These are phyloP conservation scores for Rhodotorula toruloides DNA, from an alignment of 768 basidiomycete species.

Conservation along the genomic window DNA sequence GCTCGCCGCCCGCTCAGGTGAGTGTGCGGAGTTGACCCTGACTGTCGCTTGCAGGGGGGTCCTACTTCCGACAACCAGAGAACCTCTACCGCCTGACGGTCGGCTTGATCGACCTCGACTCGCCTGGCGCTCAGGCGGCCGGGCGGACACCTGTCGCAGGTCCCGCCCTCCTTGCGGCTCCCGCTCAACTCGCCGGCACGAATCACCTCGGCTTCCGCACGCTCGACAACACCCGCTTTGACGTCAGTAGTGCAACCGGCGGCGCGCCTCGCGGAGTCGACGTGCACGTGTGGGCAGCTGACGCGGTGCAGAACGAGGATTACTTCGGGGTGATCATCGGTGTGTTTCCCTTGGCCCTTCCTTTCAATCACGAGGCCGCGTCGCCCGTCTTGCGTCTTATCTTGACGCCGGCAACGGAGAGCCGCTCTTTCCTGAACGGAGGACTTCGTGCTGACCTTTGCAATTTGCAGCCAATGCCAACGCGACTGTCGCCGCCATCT, in stretches of 20 bases:
- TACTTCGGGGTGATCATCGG: conserved; percentile 28
- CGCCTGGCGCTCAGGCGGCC: conserved; percentile 32
- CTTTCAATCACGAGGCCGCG: no score
- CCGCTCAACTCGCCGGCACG: not conserved
- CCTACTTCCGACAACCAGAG: conserved; percentile 45
- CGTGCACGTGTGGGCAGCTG: conserved; percentile 20
- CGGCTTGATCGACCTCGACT: conserved; percentile 46
- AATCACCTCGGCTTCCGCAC: conserved; percentile 15
- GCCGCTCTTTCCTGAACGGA: not conserved
- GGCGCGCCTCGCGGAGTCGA: not conserved
- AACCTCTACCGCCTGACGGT: conserved; percentile 43
- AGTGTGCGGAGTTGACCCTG: not conserved
- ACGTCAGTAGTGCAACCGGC: conserved; percentile 16
- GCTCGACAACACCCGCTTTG: conserved; percentile 18
- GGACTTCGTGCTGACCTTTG: not conserved
- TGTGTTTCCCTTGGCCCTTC: not conserved
- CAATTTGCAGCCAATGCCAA: conserved; percentile 19
- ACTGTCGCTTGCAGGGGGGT: conserved; percentile 30
- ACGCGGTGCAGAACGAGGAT: conserved; percentile 14
- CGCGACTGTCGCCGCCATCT: conserved; percentile 9
- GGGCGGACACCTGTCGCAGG: conserved; percentile 44
- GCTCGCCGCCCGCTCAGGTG: not conserved
- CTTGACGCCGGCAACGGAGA: no score
- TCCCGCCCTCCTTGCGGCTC: conserved; percentile 37
- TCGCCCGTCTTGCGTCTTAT: no score